Evolutionary conservation across 2,329 filamentous ascomycete genomes (phyloP).

Genomic region (Fusarium sp.): DNA sequence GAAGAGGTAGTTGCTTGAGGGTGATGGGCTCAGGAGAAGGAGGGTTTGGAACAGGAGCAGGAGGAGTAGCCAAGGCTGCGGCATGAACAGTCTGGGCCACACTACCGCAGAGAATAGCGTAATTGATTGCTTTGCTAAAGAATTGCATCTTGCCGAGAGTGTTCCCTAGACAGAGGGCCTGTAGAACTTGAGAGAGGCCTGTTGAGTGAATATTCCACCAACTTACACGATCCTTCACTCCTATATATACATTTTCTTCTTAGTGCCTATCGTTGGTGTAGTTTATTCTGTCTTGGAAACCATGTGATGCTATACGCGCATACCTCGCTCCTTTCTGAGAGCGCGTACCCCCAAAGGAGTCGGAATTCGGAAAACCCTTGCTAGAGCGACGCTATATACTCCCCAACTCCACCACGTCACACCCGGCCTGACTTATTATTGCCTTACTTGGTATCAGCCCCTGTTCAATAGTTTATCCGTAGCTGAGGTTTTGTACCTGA

Average conservation of each 20-base stretch:
- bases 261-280: not conserved
- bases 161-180: not conserved
- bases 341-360: not conserved
- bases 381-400: not conserved
- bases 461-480: not conserved
- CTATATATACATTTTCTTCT: not conserved
- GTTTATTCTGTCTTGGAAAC: not conserved
- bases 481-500: not conserved
- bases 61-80: not conserved
- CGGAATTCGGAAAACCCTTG: not conserved
- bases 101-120: not conserved
- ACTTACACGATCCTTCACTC: not conserved
- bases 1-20: conserved; percentile 11
- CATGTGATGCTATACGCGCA: not conserved
- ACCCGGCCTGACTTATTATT: not conserved
- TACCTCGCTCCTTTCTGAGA: not conserved
- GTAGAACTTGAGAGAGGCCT: not conserved
- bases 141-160: not conserved
- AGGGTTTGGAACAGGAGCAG: not conserved
- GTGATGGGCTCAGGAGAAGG: conserved; percentile 10
- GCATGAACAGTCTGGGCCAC: not conserved
- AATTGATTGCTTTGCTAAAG: not conserved
- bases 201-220: not conserved
- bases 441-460: not conserved
- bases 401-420: not conserved